Conservation (phyloP, 202 grass and related monocot species). For the Miscanthus sacchariflorus region DNA sequence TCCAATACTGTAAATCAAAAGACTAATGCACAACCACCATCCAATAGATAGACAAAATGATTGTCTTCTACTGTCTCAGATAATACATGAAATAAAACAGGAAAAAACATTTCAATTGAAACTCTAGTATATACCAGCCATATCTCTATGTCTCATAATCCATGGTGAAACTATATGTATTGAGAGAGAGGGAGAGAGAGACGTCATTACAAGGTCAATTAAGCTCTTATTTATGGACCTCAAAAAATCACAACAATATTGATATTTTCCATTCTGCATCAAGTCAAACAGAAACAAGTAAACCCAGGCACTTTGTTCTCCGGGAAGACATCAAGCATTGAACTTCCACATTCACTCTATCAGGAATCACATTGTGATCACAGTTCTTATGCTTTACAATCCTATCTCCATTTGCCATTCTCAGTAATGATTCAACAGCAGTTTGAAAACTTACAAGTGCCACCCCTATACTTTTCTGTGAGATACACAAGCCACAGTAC, state of each 20-base stretch:
- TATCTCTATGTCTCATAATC: slow-evolving; percentile 2
- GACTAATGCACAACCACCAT: neutral
- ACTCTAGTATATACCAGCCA: neutral
- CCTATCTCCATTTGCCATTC: neutral
- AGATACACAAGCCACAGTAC: neutral
- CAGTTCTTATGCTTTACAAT: neutral
- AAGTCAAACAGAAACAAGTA: slow-evolving; percentile 24
- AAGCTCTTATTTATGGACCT: neutral
- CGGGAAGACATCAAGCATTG: neutral
- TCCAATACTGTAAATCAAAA: neutral
- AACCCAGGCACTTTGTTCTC: neutral
- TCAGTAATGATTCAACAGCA: neutral
- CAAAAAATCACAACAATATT: neutral
- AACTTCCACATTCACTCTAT: neutral
- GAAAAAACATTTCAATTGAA: slow-evolving; percentile 1
- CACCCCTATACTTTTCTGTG: neutral
- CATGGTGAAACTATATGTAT: neutral
- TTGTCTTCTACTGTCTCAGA: neutral
- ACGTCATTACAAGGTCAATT: neutral
- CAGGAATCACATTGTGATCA: neutral
- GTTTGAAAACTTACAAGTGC: neutral
- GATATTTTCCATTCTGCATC: neutral
- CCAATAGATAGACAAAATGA: neutral
- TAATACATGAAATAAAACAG: slow-evolving; percentile 26
- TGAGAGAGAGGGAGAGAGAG: neutral